A percentile compares a stretch with the other conserved stretches of the same genome.
Evolutionary conservation across 2,329 filamentous ascomycete genomes (phyloP).

Genomic region (Colletotrichum cuscutae): DNA sequence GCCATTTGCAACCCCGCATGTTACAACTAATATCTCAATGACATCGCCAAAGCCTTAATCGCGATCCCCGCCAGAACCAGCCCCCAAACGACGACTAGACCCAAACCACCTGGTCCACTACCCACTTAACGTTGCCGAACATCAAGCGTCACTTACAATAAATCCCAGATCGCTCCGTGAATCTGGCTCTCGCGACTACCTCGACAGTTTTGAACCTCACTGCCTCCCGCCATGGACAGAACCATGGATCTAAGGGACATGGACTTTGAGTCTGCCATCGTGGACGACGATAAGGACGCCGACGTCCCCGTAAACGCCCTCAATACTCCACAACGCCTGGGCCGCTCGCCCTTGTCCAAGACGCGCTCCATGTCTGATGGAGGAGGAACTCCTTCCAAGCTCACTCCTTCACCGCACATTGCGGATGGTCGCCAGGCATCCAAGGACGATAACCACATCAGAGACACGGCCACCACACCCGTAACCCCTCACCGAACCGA

Average conservation of each 20-base stretch:
- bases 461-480: conserved; percentile 55
- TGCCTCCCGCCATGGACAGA: conserved; percentile 21
- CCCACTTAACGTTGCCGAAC: conserved; percentile 12
- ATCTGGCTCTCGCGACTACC: conserved; percentile 5
- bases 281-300: conserved; percentile 41
- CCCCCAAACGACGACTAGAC: not conserved
- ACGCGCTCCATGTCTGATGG: conserved; percentile 75
- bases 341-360: conserved; percentile 58
- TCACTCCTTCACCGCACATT: conserved; percentile 69
- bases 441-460: conserved; percentile 74
- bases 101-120: conserved; percentile 25
- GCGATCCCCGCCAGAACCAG: not conserved
- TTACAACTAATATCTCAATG: not conserved
- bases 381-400: conserved; percentile 62
- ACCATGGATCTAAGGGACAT: conserved; percentile 35
- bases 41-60: conserved; percentile 4
- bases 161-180: conserved; percentile 13
- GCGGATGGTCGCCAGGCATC: conserved; percentile 65
- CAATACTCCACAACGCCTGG: conserved; percentile 28
- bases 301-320: conserved; percentile 4
- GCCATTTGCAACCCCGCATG: conserved; percentile 3
- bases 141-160: not conserved
- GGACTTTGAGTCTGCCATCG: conserved; percentile 45
- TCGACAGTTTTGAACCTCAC: not conserved
- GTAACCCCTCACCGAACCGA: conserved; percentile 78